These are phyloP conservation scores for Gloeophyllum trabeum DNA, from an alignment of 768 basidiomycete species.

Conservation along the genomic window DNA sequence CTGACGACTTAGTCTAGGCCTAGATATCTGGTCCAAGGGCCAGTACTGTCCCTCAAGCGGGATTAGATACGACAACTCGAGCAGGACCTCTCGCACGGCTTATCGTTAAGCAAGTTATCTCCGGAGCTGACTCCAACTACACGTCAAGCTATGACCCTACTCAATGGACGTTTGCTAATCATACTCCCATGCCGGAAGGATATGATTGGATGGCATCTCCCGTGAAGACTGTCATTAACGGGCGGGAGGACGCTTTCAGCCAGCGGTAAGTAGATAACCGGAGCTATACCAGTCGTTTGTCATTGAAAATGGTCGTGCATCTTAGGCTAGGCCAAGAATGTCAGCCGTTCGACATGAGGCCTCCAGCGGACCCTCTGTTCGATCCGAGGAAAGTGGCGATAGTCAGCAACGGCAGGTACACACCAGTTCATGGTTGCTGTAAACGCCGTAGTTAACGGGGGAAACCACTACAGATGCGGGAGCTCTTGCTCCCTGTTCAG, in stretches of 20 bases:
- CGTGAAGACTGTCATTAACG: conserved; percentile 32
- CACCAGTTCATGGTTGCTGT: no score
- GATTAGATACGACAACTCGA: conserved; percentile 37
- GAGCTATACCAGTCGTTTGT: no score
- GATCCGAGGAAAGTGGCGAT: conserved; percentile 36
- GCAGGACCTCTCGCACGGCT: conserved; percentile 36
- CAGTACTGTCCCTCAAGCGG: conserved; percentile 42
- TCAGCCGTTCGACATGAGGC: conserved; percentile 20
- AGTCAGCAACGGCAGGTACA: conserved; percentile 46
- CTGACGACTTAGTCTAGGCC: neutral
- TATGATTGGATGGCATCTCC: conserved; percentile 38
- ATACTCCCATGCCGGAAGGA: conserved; percentile 26
- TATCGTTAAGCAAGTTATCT: conserved; percentile 32
- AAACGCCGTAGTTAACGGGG: no score
- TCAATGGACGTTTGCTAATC: conserved; percentile 36
- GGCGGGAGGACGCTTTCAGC: conserved; percentile 36
- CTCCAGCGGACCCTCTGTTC: conserved; percentile 36
- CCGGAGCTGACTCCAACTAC: conserved; percentile 32
- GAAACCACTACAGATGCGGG: no score
- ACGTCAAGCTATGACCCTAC: conserved; percentile 36
- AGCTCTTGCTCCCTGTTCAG: conserved; percentile 20
- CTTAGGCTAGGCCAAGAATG: conserved; percentile 21
- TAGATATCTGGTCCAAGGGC: conserved; percentile 38
- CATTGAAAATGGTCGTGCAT: no score
- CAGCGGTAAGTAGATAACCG: conserved; percentile 16